These are phyloP conservation scores for Platanthera zijinensis DNA, from an alignment of 106 monocot species.

Conservation along the genomic window DNA sequence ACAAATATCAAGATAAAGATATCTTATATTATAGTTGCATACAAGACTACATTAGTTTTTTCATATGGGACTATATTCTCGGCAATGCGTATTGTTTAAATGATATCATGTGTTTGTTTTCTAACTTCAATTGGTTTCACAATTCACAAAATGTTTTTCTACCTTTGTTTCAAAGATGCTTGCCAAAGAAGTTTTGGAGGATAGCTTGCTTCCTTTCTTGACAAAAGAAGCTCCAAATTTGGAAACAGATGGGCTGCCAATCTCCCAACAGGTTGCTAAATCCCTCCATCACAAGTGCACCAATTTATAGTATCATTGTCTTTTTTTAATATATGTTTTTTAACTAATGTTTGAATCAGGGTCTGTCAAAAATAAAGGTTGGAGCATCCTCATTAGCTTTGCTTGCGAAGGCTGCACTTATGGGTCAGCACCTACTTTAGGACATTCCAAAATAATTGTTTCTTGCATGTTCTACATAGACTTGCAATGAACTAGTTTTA, in stretches of 20 bases:
- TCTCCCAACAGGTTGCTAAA: conserved; percentile 63
- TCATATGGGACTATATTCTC: no score
- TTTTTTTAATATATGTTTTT: conserved; percentile 9
- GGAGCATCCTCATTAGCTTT: conserved; percentile 76
- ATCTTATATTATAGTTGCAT: no score
- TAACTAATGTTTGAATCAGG: conserved; percentile 28
- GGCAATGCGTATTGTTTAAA: not conserved
- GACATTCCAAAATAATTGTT: not conserved
- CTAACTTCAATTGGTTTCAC: not conserved
- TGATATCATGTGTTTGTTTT: not conserved
- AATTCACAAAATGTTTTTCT: not conserved
- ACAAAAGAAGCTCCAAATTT: conserved; percentile 55
- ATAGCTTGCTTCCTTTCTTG: conserved; percentile 62
- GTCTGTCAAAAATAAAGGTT: conserved; percentile 72
- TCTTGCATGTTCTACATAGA: not conserved
- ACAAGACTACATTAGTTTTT: no score
- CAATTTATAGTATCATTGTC: not conserved
- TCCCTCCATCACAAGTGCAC: not conserved
- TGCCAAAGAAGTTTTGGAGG: conserved; percentile 80
- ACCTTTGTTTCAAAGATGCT: conserved; percentile 60
- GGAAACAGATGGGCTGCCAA: conserved; percentile 58
- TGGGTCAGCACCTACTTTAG: conserved; percentile 43
- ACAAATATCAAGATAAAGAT: no score
- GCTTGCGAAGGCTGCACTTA: conserved; percentile 77
- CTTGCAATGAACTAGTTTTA: not conserved